phyloP scores from a whole-genome alignment of 345 rosid genomes.

The Populus alba region DNA sequence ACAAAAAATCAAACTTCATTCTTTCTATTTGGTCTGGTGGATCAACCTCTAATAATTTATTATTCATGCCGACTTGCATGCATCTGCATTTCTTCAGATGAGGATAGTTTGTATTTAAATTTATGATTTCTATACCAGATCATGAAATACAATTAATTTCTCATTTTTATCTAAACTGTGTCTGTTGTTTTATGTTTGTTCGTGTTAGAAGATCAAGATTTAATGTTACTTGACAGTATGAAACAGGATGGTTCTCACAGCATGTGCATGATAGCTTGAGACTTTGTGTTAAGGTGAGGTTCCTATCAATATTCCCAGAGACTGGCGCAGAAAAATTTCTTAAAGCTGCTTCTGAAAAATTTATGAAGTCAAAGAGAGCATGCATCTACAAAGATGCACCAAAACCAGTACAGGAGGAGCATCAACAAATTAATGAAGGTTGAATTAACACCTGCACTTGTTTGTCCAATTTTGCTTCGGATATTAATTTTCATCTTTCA shows the following conservation, averaged over 20 bases:
- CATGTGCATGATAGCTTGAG: constrained; percentile 67
- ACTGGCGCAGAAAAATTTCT: constrained; percentile 63
- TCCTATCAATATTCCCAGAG: constrained; percentile 69
- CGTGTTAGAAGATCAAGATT: constrained; percentile 4
- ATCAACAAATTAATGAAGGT: constrained; percentile 46
- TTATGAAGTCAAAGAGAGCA: constrained; percentile 69
- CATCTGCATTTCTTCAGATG: constrained; percentile 1
- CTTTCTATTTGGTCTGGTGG: background rate
- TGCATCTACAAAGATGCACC: constrained; percentile 43
- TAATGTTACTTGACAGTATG: constrained; percentile 48
- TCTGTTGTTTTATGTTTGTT: background rate
- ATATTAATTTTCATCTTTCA: background rate
- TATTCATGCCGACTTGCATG: background rate
- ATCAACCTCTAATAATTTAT: background rate
- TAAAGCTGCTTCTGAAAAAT: constrained; percentile 64
- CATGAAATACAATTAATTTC: background rate
- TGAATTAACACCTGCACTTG: background rate
- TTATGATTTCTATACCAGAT: background rate
- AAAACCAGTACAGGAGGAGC: constrained; percentile 44
- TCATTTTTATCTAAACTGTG: background rate
- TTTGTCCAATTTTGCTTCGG: background rate
- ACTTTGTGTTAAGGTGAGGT: constrained; percentile 71
- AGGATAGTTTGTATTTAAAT: background rate
- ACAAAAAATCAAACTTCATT: background rate
- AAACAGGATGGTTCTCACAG: constrained; percentile 88